Evolutionary conservation across 441 rosid genomes (phyloP).

Genomic region (Capsella rubella): DNA sequence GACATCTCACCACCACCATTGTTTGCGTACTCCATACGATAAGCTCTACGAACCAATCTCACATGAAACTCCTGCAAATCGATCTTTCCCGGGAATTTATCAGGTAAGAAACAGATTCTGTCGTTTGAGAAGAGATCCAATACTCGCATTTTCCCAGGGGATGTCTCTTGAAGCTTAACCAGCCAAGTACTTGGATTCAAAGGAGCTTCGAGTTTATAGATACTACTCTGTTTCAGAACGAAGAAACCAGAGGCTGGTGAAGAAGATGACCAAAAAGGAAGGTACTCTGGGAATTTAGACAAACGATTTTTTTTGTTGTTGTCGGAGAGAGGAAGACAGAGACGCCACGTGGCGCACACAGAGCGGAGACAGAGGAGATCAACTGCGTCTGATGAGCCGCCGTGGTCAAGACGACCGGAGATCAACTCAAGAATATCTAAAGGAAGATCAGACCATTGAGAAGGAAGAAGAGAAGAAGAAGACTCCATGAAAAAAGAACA

Average conservation of each 20-base stretch:
- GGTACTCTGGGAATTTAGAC: slow-evolving; percentile 17
- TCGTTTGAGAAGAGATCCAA: slow-evolving; percentile 42
- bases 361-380: slow-evolving; percentile 43
- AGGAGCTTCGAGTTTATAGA: slow-evolving; percentile 26
- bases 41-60: slow-evolving; percentile 32
- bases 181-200: slow-evolving; percentile 8
- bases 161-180: slow-evolving; percentile 41
- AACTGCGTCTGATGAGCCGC: slow-evolving; percentile 29
- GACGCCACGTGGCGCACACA: slow-evolving; percentile 45
- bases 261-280: slow-evolving; percentile 43
- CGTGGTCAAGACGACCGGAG: slow-evolving; percentile 5
- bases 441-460: slow-evolving; percentile 43
- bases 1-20: slow-evolving; percentile 17
- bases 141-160: slow-evolving; percentile 43
- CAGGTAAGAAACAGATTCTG: slow-evolving; percentile 12
- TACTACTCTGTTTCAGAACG: slow-evolving; percentile 32
- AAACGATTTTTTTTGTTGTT: background rate
- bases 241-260: slow-evolving; percentile 31
- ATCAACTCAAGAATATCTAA: slow-evolving; percentile 37
- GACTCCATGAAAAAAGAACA: slow-evolving; percentile 29
- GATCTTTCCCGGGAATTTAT: slow-evolving; percentile 23
- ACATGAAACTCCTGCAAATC: slow-evolving; percentile 36
- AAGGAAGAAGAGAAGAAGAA: slow-evolving; percentile 22
- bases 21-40: slow-evolving; percentile 32
- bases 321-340: slow-evolving; percentile 25